phyloP scores from a whole-genome alignment of 129 eudicot species.

The Lonicera japonica region DNA sequence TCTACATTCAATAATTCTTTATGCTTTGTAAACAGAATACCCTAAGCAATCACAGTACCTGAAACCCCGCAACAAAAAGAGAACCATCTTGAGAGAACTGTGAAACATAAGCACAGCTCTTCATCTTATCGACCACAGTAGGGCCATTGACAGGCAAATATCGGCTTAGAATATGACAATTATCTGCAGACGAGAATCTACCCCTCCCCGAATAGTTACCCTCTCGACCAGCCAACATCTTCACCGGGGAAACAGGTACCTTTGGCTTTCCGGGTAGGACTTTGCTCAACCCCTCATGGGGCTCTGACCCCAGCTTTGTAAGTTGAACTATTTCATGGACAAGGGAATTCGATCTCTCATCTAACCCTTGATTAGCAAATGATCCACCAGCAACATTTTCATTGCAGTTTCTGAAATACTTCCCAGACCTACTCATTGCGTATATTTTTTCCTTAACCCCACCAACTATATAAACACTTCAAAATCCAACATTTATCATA shows the following conservation, averaged over 20 bases:
- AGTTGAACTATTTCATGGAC: constrained; percentile 52
- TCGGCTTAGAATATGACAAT: constrained; percentile 73
- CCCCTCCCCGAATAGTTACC: constrained; percentile 67
- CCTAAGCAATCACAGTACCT: constrained; percentile 31
- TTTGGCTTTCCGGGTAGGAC: constrained; percentile 41
- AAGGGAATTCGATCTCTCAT: constrained; percentile 23
- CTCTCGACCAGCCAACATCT: constrained; percentile 73
- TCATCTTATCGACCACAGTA: constrained; percentile 48
- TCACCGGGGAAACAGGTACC: constrained; percentile 56
- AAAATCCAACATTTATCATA: not conserved
- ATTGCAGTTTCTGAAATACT: constrained; percentile 14
- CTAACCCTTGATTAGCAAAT: constrained; percentile 12
- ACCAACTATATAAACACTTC: not conserved
- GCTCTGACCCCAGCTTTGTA: constrained; percentile 57
- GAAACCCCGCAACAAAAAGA: constrained; percentile 81
- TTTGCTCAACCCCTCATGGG: constrained; percentile 39
- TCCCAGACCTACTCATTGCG: constrained; percentile 64
- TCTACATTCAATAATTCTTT: not conserved
- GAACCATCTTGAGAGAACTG: constrained; percentile 89
- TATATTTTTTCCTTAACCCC: not conserved
- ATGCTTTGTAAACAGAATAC: not conserved
- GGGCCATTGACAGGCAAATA: constrained; percentile 76
- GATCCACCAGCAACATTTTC: constrained; percentile 21
- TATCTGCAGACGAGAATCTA: constrained; percentile 63
- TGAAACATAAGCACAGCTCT: constrained; percentile 71